Percentiles rank a stretch among this genome's conserved stretches.
Conservation (phyloP, 192 early-diverging fungal genomes). For the Backusella sp. region DNA sequence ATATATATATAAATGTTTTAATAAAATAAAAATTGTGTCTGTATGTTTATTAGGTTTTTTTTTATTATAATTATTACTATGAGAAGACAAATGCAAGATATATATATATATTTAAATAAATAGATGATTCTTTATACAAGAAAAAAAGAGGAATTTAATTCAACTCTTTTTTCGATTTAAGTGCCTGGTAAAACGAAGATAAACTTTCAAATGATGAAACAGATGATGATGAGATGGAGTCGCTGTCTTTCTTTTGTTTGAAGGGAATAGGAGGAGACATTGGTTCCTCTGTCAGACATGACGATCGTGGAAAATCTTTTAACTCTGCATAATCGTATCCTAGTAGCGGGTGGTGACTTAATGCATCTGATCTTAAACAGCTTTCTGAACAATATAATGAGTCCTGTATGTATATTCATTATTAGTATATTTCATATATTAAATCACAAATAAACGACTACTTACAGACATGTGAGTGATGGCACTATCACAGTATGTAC, state of each 20-base stretch:
- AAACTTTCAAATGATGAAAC: conserved; percentile 11
- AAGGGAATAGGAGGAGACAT: conserved; percentile 3
- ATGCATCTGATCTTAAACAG: conserved; percentile 30
- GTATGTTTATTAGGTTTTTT: not conserved
- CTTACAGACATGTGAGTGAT: conserved; percentile 37
- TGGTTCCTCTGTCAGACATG: conserved; percentile 10
- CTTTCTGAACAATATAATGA: conserved; percentile 36
- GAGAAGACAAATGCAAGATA: conserved; percentile 5
- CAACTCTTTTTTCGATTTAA: not conserved
- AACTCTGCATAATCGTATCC: conserved; percentile 40
- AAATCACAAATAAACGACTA: not conserved
- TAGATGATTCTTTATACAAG: not conserved
- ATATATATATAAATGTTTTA: not conserved
- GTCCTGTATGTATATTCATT: conserved; percentile 16
- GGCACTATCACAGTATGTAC: conserved; percentile 39
- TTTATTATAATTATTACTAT: not conserved
- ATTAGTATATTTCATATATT: not conserved
- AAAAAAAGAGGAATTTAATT: not conserved
- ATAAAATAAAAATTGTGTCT: not conserved
- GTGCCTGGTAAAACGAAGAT: not conserved
- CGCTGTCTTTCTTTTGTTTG: not conserved
- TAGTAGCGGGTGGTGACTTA: conserved; percentile 32
- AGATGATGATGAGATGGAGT: not conserved
- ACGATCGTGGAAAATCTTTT: conserved; percentile 34
- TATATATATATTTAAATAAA: not conserved